Percentiles rank a stretch among this genome's conserved stretches.
These are phyloP conservation scores for Rhizopogon roseolus DNA, from an alignment of 768 basidiomycete species.

Conservation along the genomic window DNA sequence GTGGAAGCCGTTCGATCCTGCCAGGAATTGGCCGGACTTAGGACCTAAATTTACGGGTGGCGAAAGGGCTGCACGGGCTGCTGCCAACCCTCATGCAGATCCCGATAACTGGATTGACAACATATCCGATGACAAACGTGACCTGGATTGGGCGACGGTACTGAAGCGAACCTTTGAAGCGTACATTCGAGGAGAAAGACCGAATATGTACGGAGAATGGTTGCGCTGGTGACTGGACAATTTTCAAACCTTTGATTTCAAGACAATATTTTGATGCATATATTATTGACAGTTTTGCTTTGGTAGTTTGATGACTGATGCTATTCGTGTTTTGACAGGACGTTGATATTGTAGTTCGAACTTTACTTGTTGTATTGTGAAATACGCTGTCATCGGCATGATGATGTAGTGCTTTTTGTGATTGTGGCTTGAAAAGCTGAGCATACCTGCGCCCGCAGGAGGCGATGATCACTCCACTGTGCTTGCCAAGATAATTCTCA, in stretches of 20 bases:
- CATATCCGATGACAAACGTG: constrained; percentile 62
- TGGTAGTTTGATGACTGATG: not conserved
- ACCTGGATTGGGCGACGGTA: constrained; percentile 84
- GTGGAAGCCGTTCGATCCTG: constrained; percentile 91
- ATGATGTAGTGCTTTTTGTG: not conserved
- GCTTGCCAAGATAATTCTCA: too few relatives aligned
- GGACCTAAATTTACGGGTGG: constrained; percentile 72
- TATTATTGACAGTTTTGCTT: not conserved
- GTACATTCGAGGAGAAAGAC: constrained; percentile 79
- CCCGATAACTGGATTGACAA: constrained; percentile 24
- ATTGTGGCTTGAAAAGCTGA: too few relatives aligned
- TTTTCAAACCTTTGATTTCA: too few relatives aligned
- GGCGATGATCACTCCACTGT: too few relatives aligned
- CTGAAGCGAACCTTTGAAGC: constrained; percentile 93
- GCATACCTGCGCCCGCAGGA: too few relatives aligned
- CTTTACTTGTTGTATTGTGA: not conserved
- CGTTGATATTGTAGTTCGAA: not conserved
- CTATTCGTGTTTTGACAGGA: not conserved
- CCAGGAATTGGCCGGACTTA: constrained; percentile 88
- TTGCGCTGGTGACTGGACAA: constrained; percentile 14
- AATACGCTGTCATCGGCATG: not conserved
- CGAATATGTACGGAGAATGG: constrained; percentile 93
- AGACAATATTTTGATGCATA: not conserved
- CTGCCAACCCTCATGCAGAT: constrained; percentile 13
- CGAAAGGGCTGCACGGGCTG: constrained; percentile 58